Base-by-base conservation (phyloP, 768 basidiomycete species). In the Trametes maxima region DNA sequence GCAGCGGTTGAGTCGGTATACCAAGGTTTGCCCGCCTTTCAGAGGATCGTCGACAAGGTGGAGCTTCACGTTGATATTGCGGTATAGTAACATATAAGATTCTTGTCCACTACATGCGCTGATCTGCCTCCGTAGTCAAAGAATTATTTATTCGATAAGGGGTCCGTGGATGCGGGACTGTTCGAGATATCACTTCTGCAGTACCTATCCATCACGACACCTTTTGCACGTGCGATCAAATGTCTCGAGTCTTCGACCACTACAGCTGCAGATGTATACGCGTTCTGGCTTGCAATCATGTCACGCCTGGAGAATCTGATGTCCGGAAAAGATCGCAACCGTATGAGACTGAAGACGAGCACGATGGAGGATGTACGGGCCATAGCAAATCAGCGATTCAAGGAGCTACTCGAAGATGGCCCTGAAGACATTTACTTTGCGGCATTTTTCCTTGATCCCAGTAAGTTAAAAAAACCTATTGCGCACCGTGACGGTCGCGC, bases 171-270 rank as follows among this genome's bases (percentile, higher is more conserved):
- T 2, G 24, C 53, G 25, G 13, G 2, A 14, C 4, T 28, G 24
- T 55, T 55, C 44, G 54, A 46, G 33, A 22, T 36, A 2, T 1
- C 17, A 13, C 40, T 54, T 2, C 2, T 43, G 2, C 43, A 36
- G 4, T 55, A 45, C 44, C 33, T 55, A 1, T 25, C 54, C 14
- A 19, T 55, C 6, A 46, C 44, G 16, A 36, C 28, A 1, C 54
- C 44, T 3, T 45, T 55, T 37, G 44, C 54, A 4, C 54, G 54
- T 22, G 54, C 54, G 1, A 55, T 55, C 43, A 55, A 46, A 33
- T 45, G 54, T 17, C 54, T 54, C 2, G 42, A 54, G 42, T n/a
- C 19, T 7, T 1, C 53, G 16, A 19, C 22, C 8, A 10, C 42
- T 1, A 54, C 53, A 11, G 40, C 42, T 1, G 5, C 53, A 3